These are phyloP conservation scores for Apiotrichum gamsii DNA, from an alignment of 1,284 basidiomycete species.

Conservation along the genomic window DNA sequence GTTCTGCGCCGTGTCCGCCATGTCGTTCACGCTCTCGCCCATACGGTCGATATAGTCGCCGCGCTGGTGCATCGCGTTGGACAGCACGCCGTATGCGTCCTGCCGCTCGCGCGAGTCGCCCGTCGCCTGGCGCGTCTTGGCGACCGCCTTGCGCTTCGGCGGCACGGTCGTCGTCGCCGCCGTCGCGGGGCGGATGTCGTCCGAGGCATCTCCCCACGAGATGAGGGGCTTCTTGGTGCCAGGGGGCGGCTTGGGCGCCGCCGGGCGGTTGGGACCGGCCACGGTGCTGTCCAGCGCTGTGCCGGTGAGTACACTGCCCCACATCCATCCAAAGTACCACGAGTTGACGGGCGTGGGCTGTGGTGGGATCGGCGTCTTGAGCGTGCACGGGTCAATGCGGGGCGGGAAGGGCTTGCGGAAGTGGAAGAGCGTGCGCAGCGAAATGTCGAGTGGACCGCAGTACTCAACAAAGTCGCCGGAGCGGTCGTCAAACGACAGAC, in stretches of 20 bases:
- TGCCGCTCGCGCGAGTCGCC: slow-evolving; percentile 33
- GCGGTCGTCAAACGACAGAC: slow-evolving; percentile 41
- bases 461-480: slow-evolving; percentile 48
- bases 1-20: slow-evolving; percentile 29
- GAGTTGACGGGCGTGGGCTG: slow-evolving; percentile 40
- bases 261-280: slow-evolving; percentile 41
- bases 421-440: slow-evolving; percentile 47
- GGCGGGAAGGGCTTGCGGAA: slow-evolving; percentile 47
- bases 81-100: slow-evolving; percentile 45
- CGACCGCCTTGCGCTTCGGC: slow-evolving; percentile 28
- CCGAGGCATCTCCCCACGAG: slow-evolving; percentile 40
- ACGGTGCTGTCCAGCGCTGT: slow-evolving; percentile 42
- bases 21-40: slow-evolving; percentile 36
- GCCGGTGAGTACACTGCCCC: slow-evolving; percentile 46
- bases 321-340: slow-evolving; percentile 42
- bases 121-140: slow-evolving; percentile 20
- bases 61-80: slow-evolving; percentile 30
- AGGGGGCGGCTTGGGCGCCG: slow-evolving; percentile 26
- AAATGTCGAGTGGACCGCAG: slow-evolving; percentile 38
- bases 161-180: not conserved
- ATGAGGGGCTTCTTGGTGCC: slow-evolving; percentile 38
- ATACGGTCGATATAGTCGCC: slow-evolving; percentile 32
- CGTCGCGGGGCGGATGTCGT: slow-evolving; percentile 17
- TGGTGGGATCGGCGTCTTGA: slow-evolving; percentile 32
- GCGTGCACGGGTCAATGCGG: slow-evolving; percentile 34